Evolutionary conservation across 345 rosid genomes (phyloP).

Genomic region (Kandelia obovata): DNA sequence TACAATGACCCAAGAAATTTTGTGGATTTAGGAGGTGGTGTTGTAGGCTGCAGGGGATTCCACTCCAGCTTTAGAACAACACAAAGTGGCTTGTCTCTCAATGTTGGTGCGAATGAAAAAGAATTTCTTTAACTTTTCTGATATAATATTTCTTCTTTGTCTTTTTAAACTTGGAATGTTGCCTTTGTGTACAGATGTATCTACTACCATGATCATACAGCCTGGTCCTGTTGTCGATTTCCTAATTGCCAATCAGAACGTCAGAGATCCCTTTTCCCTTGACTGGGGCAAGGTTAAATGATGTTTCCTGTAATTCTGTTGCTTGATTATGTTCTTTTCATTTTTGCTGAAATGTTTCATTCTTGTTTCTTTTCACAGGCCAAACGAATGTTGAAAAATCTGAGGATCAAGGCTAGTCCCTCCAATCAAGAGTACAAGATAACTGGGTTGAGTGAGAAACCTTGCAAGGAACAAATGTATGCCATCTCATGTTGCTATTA

Average conservation of each 20-base stretch:
- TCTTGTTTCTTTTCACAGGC: constrained; percentile 18
- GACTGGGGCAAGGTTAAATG: constrained; percentile 25
- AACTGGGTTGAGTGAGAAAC: constrained; percentile 19
- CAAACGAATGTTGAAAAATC: constrained; percentile 25
- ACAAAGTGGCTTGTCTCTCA: constrained; percentile 25
- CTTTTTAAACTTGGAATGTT: background rate
- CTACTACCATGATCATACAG: constrained; percentile 31
- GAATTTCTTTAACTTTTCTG: background rate
- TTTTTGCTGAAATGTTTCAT: background rate
- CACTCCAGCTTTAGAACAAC: constrained; percentile 32
- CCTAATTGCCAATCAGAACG: constrained; percentile 25
- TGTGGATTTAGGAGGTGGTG: constrained; percentile 22
- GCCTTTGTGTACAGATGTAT: constrained; percentile 19
- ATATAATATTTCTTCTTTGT: background rate
- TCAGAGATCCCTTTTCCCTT: constrained; percentile 10
- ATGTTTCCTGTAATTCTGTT: background rate
- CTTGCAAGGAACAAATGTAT: constrained; percentile 23
- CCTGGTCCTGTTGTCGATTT: constrained; percentile 33
- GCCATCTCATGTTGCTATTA: background rate
- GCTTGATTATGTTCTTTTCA: background rate
- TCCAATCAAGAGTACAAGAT: constrained; percentile 24
- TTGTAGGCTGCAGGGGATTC: constrained; percentile 25
- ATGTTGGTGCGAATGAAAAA: constrained; percentile 18
- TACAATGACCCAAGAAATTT: constrained; percentile 24
- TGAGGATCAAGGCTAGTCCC: constrained; percentile 25